Base-by-base conservation (phyloP, 345 rosid species). In the Euphorbia tirucalli region DNA sequence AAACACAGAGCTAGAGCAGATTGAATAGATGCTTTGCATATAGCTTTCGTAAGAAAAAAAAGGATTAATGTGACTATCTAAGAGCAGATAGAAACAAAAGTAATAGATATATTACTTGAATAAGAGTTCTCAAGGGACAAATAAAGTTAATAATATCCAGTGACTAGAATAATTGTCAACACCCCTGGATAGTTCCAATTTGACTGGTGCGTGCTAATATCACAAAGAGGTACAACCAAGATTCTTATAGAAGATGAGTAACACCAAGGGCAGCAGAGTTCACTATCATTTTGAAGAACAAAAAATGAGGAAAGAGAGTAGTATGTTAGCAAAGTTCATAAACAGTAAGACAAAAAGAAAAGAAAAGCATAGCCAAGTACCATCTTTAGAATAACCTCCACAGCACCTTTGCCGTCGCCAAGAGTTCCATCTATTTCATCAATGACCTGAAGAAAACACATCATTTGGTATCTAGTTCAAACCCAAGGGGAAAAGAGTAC, bases 401-500 rank as follows among this genome's bases (percentile, higher is more conserved):
- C 92, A 27, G 97, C 99, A 78, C 99, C 99, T 86, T 88, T 95
- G 65, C 97, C 99, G 77, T 95, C 97, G 24, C 92, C 88, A 75
- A 87, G 99, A 80, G 97, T 92, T 78, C 99, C 99, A 81, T 95
- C 99, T 81, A 92, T 95, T 90, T 95, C 99, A 85, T 95, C 99
- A 80, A 95, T 90, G 59, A 95, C 94, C 99, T 95, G 78, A 48
- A 77, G 24, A 80, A 71, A 75, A 69, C 25, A 49, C 67, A 65
- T 59, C 75, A 70, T 69, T 48, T 60, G 24, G 67, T 66, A 7
- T 64, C 69, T 59, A 59, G 46, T 22, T 63, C 69, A 28, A 48
- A 49, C 55, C 11, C 60, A 14, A 52, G 59, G 35, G 58, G 31
- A 65, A 72, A 59, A 24, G 69, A 63, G 30, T 48, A 44, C 27